A percentile compares a stretch with the other conserved stretches of the same genome.
Evolutionary conservation across 2,329 filamentous ascomycete species (phyloP).

Genomic region (Chaetomium sp.): DNA sequence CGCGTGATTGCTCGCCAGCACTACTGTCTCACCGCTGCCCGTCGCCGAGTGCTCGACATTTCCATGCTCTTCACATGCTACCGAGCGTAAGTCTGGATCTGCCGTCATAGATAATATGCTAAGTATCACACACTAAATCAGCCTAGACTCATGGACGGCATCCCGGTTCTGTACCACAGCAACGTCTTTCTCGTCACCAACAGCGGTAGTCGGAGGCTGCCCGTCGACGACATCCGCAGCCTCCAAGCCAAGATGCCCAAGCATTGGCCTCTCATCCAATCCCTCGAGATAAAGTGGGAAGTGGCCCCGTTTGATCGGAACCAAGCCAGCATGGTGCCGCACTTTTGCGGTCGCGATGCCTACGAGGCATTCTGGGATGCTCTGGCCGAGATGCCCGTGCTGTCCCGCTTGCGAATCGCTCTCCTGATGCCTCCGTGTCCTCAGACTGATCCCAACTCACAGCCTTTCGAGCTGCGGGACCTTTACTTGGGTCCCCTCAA

Average conservation of each 20-base stretch:
- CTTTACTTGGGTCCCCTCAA: slow-evolving; percentile 25
- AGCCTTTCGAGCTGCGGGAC: slow-evolving; percentile 14
- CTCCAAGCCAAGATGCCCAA: slow-evolving; percentile 28
- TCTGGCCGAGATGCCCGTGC: slow-evolving; percentile 27
- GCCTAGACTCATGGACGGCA: slow-evolving; percentile 22
- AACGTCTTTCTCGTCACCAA: slow-evolving; percentile 29
- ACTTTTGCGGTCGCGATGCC: slow-evolving; percentile 23
- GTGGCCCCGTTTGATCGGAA: slow-evolving; percentile 24
- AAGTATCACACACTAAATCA: neutral
- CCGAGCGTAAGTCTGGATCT: slow-evolving; percentile 23
- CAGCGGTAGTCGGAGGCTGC: slow-evolving; percentile 11
- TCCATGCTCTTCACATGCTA: slow-evolving; percentile 27
- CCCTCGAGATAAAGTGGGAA: slow-evolving; percentile 28
- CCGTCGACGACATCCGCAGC: slow-evolving; percentile 27
- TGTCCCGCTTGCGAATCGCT: slow-evolving; percentile 24
- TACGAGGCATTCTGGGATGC: slow-evolving; percentile 29
- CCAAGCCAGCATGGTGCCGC: slow-evolving; percentile 23
- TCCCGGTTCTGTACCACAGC: slow-evolving; percentile 26
- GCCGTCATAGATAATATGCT: neutral
- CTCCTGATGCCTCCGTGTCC: slow-evolving; percentile 22
- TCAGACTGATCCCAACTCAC: neutral
- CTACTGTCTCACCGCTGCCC: slow-evolving; percentile 22
- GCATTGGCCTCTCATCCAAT: slow-evolving; percentile 25
- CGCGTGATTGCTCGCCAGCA: slow-evolving; percentile 17
- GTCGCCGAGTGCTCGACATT: slow-evolving; percentile 23